Percentiles rank a stretch among this genome's conserved stretches.
These are phyloP conservation scores for Cladosporium austrohemisphaericum DNA, from an alignment of 2,329 filamentous ascomycete species.

Conservation along the genomic window DNA sequence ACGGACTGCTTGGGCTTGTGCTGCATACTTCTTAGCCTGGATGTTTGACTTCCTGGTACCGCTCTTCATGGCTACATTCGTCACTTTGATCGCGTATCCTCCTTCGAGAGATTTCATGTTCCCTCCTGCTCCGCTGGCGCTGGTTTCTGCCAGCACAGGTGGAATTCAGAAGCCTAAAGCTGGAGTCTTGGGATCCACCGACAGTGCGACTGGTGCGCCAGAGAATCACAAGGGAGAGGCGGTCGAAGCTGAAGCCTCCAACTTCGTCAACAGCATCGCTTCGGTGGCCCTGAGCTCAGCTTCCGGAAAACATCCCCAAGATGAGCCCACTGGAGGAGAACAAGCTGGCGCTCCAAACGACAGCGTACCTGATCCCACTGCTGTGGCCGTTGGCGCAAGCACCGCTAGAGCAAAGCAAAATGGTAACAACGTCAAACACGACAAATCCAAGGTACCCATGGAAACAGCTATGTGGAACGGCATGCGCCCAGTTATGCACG, in stretches of 20 bases:
- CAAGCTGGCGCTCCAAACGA: slow-evolving; percentile 42
- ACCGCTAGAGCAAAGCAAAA: slow-evolving; percentile 52
- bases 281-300: slow-evolving; percentile 70
- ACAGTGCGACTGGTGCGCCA: slow-evolving; percentile 74
- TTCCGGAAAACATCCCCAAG: slow-evolving; percentile 70
- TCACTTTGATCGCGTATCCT: slow-evolving; percentile 65
- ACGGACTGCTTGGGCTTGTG: slow-evolving; percentile 64
- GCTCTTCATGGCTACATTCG: slow-evolving; percentile 53
- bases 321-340: slow-evolving; percentile 53
- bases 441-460: slow-evolving; percentile 76
- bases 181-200: slow-evolving; percentile 70
- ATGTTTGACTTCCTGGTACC: slow-evolving; percentile 67
- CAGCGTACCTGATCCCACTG: slow-evolving; percentile 59
- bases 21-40: slow-evolving; percentile 65
- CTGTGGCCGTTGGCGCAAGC: slow-evolving; percentile 51
- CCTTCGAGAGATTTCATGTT: slow-evolving; percentile 62
- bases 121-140: slow-evolving; percentile 70
- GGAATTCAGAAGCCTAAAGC: slow-evolving; percentile 73
- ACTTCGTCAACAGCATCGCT: slow-evolving; percentile 71
- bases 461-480: slow-evolving; percentile 73
- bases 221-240: slow-evolving; percentile 82
- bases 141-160: slow-evolving; percentile 67
- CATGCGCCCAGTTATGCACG: slow-evolving; percentile 69
- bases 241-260: slow-evolving; percentile 76
- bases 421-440: slow-evolving; percentile 56